These are phyloP conservation scores for Coemansia sp. DNA, from an alignment of 192 early-diverging fungal genomes.

Conservation along the genomic window DNA sequence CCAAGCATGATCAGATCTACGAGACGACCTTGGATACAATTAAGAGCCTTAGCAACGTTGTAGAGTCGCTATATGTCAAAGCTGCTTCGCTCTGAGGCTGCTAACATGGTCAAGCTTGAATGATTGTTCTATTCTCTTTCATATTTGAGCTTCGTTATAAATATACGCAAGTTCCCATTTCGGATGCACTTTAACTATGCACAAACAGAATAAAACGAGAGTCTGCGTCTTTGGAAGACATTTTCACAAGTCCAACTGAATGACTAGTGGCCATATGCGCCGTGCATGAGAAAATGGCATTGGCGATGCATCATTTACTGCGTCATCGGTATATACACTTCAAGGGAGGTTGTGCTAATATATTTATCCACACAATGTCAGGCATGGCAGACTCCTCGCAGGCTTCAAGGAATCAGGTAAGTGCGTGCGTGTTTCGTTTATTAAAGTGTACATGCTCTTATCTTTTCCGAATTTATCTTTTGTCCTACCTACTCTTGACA, in stretches of 20 bases:
- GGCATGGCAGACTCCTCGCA: not conserved
- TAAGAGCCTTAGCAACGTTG: slow-evolving; percentile 94
- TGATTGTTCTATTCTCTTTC: not conserved
- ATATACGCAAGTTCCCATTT: not conserved
- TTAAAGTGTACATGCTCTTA: not conserved
- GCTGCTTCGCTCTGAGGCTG: slow-evolving; percentile 47
- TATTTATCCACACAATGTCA: not conserved
- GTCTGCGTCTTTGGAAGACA: not conserved
- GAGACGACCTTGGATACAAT: slow-evolving; percentile 90
- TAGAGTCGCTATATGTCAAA: slow-evolving; percentile 94
- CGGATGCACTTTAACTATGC: not conserved
- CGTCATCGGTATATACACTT: not conserved
- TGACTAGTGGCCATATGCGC: not conserved
- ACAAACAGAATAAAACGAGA: not conserved
- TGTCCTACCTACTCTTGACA: not conserved
- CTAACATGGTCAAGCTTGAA: slow-evolving; percentile 2
- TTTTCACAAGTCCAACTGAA: not conserved
- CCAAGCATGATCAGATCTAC: slow-evolving; percentile 87
- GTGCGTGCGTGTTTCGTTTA: not conserved
- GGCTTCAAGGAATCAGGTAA: not conserved
- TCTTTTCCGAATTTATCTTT: not conserved
- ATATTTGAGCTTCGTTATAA: not conserved
- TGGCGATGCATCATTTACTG: not conserved
- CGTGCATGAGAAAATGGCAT: not conserved
- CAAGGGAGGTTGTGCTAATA: not conserved